Conservation (phyloP, 495 filamentous ascomycete species). For the Neurospora terricola region DNA sequence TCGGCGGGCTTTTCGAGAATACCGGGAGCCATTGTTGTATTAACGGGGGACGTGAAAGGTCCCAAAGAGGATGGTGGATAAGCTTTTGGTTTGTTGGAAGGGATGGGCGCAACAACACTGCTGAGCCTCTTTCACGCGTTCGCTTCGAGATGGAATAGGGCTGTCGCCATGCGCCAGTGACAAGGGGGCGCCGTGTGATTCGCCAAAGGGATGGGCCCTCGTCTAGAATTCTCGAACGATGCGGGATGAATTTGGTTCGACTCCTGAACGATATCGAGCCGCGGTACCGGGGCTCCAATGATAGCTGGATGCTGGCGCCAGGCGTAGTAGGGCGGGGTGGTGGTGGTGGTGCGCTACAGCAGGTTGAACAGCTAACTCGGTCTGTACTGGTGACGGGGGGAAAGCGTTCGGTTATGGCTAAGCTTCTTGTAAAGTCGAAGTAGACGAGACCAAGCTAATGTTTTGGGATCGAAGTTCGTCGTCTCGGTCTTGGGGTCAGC, state of each 20-base stretch:
- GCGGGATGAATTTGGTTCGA: background rate
- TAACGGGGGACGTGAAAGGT: background rate
- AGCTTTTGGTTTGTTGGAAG: background rate
- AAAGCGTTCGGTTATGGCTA: background rate
- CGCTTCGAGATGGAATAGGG: background rate
- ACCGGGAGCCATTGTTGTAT: conserved; percentile 17
- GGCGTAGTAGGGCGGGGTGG: background rate
- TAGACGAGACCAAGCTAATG: background rate
- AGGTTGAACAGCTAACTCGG: background rate
- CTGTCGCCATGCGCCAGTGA: background rate
- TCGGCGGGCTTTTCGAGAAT: conserved; percentile 18
- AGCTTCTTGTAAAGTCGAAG: background rate
- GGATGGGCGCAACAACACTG: background rate
- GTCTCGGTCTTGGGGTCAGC: background rate
- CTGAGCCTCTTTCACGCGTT: background rate
- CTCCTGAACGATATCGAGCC: background rate
- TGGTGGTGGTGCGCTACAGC: background rate
- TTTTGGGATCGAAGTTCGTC: background rate
- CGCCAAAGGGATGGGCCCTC: background rate
- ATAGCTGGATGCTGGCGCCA: background rate
- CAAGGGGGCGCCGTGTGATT: background rate
- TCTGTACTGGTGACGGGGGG: background rate
- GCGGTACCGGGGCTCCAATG: background rate
- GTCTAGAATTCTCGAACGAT: background rate
- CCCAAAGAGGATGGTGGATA: background rate